These are phyloP conservation scores for Nepenthes gracilis DNA, from an alignment of 148 eudicot species.

Conservation along the genomic window DNA sequence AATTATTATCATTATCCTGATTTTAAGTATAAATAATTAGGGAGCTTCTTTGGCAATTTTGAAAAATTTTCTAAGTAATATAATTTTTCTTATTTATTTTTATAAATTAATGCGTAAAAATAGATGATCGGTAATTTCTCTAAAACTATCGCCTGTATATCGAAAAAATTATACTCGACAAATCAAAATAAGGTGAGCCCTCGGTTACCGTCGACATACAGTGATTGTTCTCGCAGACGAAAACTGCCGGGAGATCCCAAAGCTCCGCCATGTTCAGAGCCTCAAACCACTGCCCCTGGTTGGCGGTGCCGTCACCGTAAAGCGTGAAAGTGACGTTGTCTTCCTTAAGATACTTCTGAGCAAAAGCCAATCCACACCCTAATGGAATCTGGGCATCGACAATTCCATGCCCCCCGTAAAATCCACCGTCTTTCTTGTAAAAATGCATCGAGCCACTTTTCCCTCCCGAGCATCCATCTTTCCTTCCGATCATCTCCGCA, in stretches of 20 bases:
- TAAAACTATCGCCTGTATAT: too few species aligned
- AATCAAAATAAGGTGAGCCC: too few species aligned
- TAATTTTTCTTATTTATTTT: too few species aligned
- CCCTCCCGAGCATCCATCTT: constrained; percentile 71
- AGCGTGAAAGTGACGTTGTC: constrained; percentile 58
- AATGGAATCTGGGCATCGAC: constrained; percentile 93
- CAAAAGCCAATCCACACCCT: constrained; percentile 82
- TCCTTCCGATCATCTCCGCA: constrained; percentile 72
- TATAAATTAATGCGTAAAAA: too few species aligned
- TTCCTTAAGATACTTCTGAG: constrained; percentile 81
- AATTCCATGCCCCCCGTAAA: constrained; percentile 92
- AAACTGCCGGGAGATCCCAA: constrained; percentile 88
- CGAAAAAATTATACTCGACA: too few species aligned
- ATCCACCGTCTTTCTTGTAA: constrained; percentile 65
- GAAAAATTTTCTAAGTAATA: too few species aligned
- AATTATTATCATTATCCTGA: too few species aligned
- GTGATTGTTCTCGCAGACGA: constrained; percentile 92
- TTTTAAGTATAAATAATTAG: too few species aligned
- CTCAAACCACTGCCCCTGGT: constrained; percentile 92
- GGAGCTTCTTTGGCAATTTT: too few species aligned
- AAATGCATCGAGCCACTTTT: constrained; percentile 99
- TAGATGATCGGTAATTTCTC: too few species aligned
- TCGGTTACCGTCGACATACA: constrained; percentile 25
- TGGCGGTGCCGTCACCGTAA: constrained; percentile 96
- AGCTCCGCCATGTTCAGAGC: constrained; percentile 94